Conservation (phyloP, 306 rosid species). For the Trifolium pratense region DNA sequence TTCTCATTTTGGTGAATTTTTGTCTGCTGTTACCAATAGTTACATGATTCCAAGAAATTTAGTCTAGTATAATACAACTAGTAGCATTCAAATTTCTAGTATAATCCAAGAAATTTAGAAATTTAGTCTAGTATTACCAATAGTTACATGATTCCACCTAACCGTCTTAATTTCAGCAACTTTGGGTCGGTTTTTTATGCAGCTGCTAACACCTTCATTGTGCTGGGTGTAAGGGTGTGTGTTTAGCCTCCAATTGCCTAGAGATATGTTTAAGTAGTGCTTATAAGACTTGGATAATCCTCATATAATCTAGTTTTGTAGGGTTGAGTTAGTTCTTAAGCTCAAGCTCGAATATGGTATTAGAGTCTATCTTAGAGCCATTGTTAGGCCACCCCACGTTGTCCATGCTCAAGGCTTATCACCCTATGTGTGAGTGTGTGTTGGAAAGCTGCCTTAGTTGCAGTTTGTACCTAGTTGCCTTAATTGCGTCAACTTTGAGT, state of each 20-base stretch:
- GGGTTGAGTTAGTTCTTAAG: background rate
- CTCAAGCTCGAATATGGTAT: background rate
- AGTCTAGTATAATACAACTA: background rate
- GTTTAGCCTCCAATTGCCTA: background rate
- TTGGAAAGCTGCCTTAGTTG: background rate
- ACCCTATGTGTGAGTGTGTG: background rate
- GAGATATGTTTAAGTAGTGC: background rate
- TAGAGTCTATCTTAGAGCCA: background rate
- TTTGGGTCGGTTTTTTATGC: background rate
- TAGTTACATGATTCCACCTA: no score
- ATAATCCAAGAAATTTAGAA: no score
- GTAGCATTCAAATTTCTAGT: background rate
- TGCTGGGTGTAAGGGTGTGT: conserved; percentile 1
- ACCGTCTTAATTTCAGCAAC: background rate
- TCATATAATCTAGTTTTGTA: conserved; percentile 5
- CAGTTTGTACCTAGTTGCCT: background rate
- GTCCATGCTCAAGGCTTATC: background rate
- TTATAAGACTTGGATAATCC: background rate
- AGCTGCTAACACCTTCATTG: background rate
- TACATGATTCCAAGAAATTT: no score
- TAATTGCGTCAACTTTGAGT: conserved; percentile 8
- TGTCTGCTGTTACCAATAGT: conserved; percentile 12
- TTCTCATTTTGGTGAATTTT: conserved; percentile 10
- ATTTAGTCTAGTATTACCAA: no score
- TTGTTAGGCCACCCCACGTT: background rate